These are phyloP conservation scores for Azolla pinnata DNA, from an alignment of 75 land plant genomes.

Conservation along the genomic window DNA sequence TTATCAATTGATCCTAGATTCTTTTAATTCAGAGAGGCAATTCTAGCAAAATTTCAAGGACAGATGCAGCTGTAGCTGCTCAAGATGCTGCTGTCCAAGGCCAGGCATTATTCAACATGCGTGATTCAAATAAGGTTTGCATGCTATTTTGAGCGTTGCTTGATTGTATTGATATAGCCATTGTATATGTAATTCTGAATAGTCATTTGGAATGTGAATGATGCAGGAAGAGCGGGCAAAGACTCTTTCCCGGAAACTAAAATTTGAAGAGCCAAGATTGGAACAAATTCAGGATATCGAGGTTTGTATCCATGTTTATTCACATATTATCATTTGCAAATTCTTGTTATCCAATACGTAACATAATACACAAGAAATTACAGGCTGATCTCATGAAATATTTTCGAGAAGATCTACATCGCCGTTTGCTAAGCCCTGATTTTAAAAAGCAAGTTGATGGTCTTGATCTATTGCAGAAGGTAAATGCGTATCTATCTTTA, in stretches of 20 bases:
- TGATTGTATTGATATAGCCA: not conserved
- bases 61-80: constrained; percentile 46
- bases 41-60: constrained; percentile 42
- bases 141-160: constrained; percentile 1
- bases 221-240: constrained; percentile 95
- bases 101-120: constrained; percentile 72
- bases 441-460: constrained; percentile 99
- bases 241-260: constrained; percentile 60
- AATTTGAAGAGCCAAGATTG: constrained; percentile 85
- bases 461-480: constrained; percentile 88
- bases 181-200: too few species aligned
- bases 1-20: too few species aligned
- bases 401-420: constrained; percentile 83
- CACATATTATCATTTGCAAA: not conserved
- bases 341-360: constrained; percentile 1
- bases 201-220: too few species aligned
- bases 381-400: constrained; percentile 71
- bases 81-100: constrained; percentile 81
- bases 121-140: constrained; percentile 95
- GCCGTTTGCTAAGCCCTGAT: constrained; percentile 72
- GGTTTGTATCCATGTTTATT: constrained; percentile 33
- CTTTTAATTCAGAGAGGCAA: constrained; percentile 29
- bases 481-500: too few species aligned
- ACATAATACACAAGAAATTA: too few species aligned
- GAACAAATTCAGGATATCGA: constrained; percentile 94